Base-by-base conservation (phyloP, 371 early-diverging fungal genomes). In the Mucor racemosus region DNA sequence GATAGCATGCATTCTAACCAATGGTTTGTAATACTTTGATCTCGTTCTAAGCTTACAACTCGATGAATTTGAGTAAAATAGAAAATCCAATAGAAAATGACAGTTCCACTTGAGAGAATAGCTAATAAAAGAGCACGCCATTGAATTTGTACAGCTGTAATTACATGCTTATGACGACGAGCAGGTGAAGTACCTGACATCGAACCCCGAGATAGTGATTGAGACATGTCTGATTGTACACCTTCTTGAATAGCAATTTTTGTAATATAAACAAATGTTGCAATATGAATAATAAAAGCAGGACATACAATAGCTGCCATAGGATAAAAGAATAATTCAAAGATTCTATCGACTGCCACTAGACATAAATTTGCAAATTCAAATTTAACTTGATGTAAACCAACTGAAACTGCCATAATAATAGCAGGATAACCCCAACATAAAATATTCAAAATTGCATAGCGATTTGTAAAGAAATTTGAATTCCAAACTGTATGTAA, bases 401-500 rank as follows among this genome's bases (percentile, higher is more conserved):
- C 81, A 8, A 88, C 58, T 0, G 84, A 76, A 8, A 80, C 77
- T 17, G 73, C 71, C 59, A 87, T 85, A 62, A 88, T 77, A 10
- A 80, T 71, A 7, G 72, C 54, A 4, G 91, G 85, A 35, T 78
- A 69, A 5, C 88, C 88, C 89, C 89, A 90, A 71, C 91, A 89
- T 38, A 89, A 48, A 14, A 84, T 48, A 60, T 86, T 72, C 10
- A 88, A 72, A 33, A 81, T 42, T 42, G 75, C 70, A 64, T 88
- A 88, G 65, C 82, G 82, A 34, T 81, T 71, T 33, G 82, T 77
- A 31, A 90, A 80, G 73, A 86, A 81, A 58, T 81, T 80, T 8
- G 85, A 85, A 63, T 86, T 78, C 88, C 88, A 88, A 36, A 90
- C 91, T 5, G 89, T 88, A 66, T 87, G 87, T n/a, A 87, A 39